Evolutionary conservation across 768 basidiomycete species (phyloP).

Genomic region (Lactarius sp.): DNA sequence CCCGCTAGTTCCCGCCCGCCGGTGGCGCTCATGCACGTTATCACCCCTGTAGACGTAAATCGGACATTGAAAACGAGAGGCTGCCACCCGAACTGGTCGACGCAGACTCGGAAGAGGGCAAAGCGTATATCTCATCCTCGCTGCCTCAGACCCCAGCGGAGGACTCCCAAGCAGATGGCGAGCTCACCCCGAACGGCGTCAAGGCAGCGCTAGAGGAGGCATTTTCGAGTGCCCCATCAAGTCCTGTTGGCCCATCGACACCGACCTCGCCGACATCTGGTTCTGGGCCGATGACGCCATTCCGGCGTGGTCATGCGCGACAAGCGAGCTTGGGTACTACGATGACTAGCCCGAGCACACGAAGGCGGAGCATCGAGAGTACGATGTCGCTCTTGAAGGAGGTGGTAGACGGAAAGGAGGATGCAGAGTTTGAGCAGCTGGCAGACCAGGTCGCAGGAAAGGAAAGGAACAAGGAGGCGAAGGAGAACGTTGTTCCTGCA

Average conservation of each 20-base stretch:
- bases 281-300: constrained; percentile 37
- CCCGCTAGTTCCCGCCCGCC: not conserved
- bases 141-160: constrained; percentile 56
- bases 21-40: constrained; percentile 1
- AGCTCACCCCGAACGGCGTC: constrained; percentile 31
- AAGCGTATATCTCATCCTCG: constrained; percentile 46
- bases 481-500: constrained; percentile 24
- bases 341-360: constrained; percentile 89
- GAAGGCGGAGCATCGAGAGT: constrained; percentile 88
- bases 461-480: constrained; percentile 18
- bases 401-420: constrained; percentile 74
- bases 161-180: constrained; percentile 27
- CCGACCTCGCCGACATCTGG: constrained; percentile 27
- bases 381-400: constrained; percentile 95
- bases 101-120: constrained; percentile 64
- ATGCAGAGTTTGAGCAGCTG: constrained; percentile 30
- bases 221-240: constrained; percentile 27
- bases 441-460: constrained; percentile 27
- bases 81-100: constrained; percentile 96
- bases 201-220: constrained; percentile 33
- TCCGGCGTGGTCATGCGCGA: constrained; percentile 68
- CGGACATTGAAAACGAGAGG: constrained; percentile 98
- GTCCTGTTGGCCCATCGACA: constrained; percentile 27
- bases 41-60: constrained; percentile 64
- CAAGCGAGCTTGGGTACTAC: constrained; percentile 90